A percentile compares a stretch with the other conserved stretches of the same genome.
Conservation (phyloP, 2,329 filamentous ascomycete genomes). For the Ascochyta rabiei region DNA sequence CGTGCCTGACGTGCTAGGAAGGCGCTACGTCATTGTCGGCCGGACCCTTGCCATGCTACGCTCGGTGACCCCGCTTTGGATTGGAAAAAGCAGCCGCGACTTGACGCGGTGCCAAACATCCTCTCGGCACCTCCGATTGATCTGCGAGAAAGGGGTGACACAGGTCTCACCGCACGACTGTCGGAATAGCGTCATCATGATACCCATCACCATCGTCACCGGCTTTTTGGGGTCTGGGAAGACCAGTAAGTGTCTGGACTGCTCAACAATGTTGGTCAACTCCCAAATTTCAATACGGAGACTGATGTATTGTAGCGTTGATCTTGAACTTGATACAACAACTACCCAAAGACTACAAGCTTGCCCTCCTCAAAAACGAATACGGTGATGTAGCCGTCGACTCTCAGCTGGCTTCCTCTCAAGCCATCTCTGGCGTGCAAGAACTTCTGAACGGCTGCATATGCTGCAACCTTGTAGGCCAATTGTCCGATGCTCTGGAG, state of each 20-base stretch:
- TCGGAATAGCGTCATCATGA: conserved; percentile 47
- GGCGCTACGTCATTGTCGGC: conserved; percentile 10
- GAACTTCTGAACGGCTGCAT: conserved; percentile 97
- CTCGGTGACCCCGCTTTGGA: conserved; percentile 14
- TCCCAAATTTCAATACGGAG: background rate
- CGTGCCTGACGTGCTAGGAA: conserved; percentile 11
- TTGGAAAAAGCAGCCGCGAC: conserved; percentile 14
- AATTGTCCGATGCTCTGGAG: conserved; percentile 78
- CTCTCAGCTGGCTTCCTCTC: conserved; percentile 83
- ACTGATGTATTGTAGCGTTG: conserved; percentile 57
- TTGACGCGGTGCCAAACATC: conserved; percentile 10
- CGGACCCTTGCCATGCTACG: conserved; percentile 3
- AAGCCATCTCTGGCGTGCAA: conserved; percentile 84
- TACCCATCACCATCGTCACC: conserved; percentile 92
- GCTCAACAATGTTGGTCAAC: conserved; percentile 7
- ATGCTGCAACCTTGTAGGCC: conserved; percentile 97
- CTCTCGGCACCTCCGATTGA: conserved; percentile 5
- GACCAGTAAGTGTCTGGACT: conserved; percentile 62
- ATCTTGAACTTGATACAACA: conserved; percentile 94
- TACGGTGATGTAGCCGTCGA: conserved; percentile 95
- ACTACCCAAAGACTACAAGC: conserved; percentile 82
- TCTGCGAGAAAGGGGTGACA: conserved; percentile 5
- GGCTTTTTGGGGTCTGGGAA: conserved; percentile 97
- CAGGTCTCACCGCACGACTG: background rate
- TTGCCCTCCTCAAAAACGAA: conserved; percentile 96